Percentiles rank a stretch among this genome's conserved stretches.
Conservation (phyloP, 129 eudicot species). For the Centaurea solstitialis region DNA sequence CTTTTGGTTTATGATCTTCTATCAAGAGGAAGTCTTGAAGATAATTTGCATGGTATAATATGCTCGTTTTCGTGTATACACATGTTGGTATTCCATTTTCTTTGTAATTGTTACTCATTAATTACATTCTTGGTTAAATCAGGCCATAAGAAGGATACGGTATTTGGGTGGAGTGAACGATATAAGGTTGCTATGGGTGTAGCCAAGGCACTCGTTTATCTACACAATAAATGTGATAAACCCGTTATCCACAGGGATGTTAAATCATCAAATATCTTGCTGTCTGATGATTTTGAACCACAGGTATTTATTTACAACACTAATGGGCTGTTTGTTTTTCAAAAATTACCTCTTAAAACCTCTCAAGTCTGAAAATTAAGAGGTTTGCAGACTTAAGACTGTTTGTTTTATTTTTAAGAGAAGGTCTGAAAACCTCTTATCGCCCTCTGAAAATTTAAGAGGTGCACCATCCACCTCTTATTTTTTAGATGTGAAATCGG, state of each 20-base stretch:
- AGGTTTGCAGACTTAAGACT: too few species aligned
- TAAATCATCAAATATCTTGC: slow-evolving; percentile 87
- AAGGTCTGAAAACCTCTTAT: too few species aligned
- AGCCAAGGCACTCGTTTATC: slow-evolving; percentile 85
- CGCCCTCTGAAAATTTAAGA: too few species aligned
- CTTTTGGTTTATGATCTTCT: slow-evolving; percentile 89
- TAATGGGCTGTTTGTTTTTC: too few species aligned
- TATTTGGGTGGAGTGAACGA: slow-evolving; percentile 84
- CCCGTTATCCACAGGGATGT: slow-evolving; percentile 95
- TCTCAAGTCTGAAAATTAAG: too few species aligned
- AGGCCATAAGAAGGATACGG: slow-evolving; percentile 57
- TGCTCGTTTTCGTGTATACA: not conserved
- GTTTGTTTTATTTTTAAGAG: too few species aligned
- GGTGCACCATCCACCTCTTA: too few species aligned
- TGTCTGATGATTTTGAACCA: slow-evolving; percentile 87
- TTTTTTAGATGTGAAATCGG: too few species aligned
- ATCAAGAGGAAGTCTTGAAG: slow-evolving; percentile 97
- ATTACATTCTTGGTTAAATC: not conserved
- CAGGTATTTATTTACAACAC: slow-evolving; percentile 52
- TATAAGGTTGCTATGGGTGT: slow-evolving; percentile 88
- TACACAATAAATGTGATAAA: slow-evolving; percentile 56
- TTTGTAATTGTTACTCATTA: not conserved
- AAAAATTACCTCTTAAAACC: too few species aligned
- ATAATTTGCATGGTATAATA: slow-evolving; percentile 97
- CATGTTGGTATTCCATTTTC: slow-evolving; percentile 1